These are phyloP conservation scores for Stachybotrys elegans DNA, from an alignment of 2,329 filamentous ascomycete species.

Conservation along the genomic window DNA sequence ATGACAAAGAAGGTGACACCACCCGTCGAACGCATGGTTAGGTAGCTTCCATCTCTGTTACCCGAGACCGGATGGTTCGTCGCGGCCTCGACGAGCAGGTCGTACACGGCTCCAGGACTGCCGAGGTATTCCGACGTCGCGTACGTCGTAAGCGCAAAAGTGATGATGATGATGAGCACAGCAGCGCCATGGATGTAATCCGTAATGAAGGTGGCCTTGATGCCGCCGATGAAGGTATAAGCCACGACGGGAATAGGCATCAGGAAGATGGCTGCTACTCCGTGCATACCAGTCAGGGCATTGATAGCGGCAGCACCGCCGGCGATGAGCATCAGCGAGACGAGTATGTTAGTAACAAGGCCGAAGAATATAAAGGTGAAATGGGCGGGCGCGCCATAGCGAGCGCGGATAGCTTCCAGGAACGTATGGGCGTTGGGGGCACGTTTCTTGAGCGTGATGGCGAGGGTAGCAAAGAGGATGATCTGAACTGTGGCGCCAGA, in stretches of 20 bases:
- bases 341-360: slow-evolving; percentile 78
- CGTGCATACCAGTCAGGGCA: slow-evolving; percentile 40
- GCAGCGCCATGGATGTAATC: slow-evolving; percentile 86
- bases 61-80: slow-evolving; percentile 68
- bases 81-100: slow-evolving; percentile 66
- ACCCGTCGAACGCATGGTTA: slow-evolving; percentile 70
- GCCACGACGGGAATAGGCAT: slow-evolving; percentile 70
- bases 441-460: slow-evolving; percentile 82
- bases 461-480: slow-evolving; percentile 81
- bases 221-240: slow-evolving; percentile 73
- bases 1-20: slow-evolving; percentile 89
- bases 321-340: slow-evolving; percentile 83
- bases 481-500: slow-evolving; percentile 80
- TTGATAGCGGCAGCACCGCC: slow-evolving; percentile 62
- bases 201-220: slow-evolving; percentile 83
- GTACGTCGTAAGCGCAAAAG: slow-evolving; percentile 80
- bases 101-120: slow-evolving; percentile 72
- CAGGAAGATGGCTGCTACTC: slow-evolving; percentile 78
- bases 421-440: slow-evolving; percentile 85
- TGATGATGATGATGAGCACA: slow-evolving; percentile 76
- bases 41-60: slow-evolving; percentile 75
- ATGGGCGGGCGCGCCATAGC: slow-evolving; percentile 70
- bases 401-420: slow-evolving; percentile 75
- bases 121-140: slow-evolving; percentile 68
- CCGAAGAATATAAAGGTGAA: slow-evolving; percentile 78